phyloP scores from a whole-genome alignment of 768 basidiomycete species.

The Amanita rimosa region DNA sequence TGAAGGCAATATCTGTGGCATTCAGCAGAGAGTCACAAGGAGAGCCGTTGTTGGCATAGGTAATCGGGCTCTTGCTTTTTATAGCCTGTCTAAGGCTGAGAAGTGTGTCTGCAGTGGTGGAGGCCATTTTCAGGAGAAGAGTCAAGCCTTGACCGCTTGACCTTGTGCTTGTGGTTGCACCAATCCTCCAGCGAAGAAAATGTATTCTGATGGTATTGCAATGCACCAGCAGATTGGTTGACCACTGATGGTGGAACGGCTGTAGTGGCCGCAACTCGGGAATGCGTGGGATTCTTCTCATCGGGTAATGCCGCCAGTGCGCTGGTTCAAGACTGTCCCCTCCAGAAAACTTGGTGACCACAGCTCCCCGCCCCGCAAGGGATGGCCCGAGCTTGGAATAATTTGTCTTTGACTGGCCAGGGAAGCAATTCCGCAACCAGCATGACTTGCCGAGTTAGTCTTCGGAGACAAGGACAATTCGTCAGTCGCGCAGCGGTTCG shows the following conservation, averaged over 20 bases:
- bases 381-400: conserved; percentile 65
- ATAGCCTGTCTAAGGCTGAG: conserved; percentile 53
- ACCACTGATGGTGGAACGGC: conserved; percentile 49
- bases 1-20: conserved; percentile 60
- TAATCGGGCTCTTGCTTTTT: conserved; percentile 37
- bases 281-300: conserved; percentile 61
- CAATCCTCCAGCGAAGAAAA: too few species aligned
- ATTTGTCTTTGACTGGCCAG: conserved; percentile 76
- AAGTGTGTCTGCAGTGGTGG: conserved; percentile 33
- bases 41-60: conserved; percentile 31
- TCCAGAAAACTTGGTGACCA: conserved; percentile 91
- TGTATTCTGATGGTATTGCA: too few species aligned
- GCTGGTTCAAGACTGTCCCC: conserved; percentile 92
- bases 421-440: conserved; percentile 90
- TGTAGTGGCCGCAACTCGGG: conserved; percentile 76
- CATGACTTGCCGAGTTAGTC: conserved; percentile 87
- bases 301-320: conserved; percentile 57
- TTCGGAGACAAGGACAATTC: conserved; percentile 79
- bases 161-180: too few species aligned
- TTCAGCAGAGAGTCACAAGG: conserved; percentile 35
- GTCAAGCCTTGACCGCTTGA: too few species aligned
- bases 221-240: conserved; percentile 6
- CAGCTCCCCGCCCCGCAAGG: conserved; percentile 55
- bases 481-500: conserved; percentile 78
- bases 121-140: conserved; percentile 17